Evolutionary conservation across 2,329 filamentous ascomycete genomes (phyloP).

Genomic region (Hymenoscyphus albidus): DNA sequence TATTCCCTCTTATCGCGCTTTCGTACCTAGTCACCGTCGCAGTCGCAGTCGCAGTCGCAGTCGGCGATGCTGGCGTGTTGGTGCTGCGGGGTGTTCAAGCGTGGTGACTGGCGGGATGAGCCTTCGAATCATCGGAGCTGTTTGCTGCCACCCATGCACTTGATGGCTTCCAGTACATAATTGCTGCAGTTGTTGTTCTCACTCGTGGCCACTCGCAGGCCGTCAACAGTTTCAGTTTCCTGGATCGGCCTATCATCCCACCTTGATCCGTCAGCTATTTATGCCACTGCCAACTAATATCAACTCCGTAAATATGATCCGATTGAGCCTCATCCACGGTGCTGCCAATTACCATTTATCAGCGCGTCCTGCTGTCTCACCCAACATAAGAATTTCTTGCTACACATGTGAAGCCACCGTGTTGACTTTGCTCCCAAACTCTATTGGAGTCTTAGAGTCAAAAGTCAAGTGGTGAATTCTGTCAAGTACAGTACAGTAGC

Average conservation of each 20-base stretch:
- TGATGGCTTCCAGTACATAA: neutral
- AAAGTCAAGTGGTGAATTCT: neutral
- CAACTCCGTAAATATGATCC: neutral
- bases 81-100: neutral
- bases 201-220: neutral
- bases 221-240: neutral
- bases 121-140: neutral
- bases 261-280: neutral
- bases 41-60: neutral
- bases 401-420: neutral
- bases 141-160: constrained; percentile 1
- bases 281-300: neutral
- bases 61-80: neutral
- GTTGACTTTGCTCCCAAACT: neutral
- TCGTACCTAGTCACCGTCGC: neutral
- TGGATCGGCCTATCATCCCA: neutral
- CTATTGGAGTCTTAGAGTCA: neutral
- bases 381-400: neutral
- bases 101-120: neutral
- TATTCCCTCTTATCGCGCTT: neutral
- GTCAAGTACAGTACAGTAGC: neutral
- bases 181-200: constrained; percentile 2
- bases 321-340: neutral
- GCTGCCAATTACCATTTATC: neutral
- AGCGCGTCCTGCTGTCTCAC: neutral